phyloP scores from a whole-genome alignment of 2,329 filamentous ascomycete species.

The Pseudogymnoascus sp. region DNA sequence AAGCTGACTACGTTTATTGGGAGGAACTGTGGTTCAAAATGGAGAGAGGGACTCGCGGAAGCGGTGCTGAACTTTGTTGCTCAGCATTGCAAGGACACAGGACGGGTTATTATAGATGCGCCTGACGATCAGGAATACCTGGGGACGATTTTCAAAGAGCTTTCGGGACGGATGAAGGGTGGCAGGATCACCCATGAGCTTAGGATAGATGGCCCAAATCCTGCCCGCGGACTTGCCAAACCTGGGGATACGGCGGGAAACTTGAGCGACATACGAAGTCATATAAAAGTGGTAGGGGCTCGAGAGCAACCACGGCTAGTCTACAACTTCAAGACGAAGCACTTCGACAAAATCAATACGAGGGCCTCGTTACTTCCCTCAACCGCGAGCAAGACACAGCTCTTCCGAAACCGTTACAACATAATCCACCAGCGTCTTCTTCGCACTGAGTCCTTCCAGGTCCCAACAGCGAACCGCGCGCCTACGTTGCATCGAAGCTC shows the following conservation, averaged over 20 bases:
- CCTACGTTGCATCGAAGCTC: constrained; percentile 51
- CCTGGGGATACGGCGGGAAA: constrained; percentile 49
- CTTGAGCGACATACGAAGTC: constrained; percentile 65
- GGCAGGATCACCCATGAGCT: constrained; percentile 61
- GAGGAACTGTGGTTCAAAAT: constrained; percentile 88
- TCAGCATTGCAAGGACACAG: constrained; percentile 82
- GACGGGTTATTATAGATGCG: constrained; percentile 87
- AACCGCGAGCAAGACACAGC: constrained; percentile 71
- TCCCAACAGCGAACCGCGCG: constrained; percentile 55
- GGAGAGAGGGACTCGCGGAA: constrained; percentile 90
- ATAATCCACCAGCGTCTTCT: constrained; percentile 87
- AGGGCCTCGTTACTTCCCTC: constrained; percentile 68
- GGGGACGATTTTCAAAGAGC: constrained; percentile 71
- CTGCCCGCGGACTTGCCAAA: constrained; percentile 47
- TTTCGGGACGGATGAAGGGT: constrained; percentile 87
- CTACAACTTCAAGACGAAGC: constrained; percentile 77
- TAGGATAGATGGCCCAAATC: constrained; percentile 7
- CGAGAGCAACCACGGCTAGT: constrained; percentile 76
- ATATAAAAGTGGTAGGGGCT: constrained; percentile 77
- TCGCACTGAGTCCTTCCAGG: constrained; percentile 88
- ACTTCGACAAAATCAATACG: constrained; percentile 73
- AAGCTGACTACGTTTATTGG: constrained; percentile 85
- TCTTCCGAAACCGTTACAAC: constrained; percentile 87
- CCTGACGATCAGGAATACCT: constrained; percentile 40
- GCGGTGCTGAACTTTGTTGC: constrained; percentile 88